Conservation (phyloP, 805 yeast species). For the Yarrowia deformans region DNA sequence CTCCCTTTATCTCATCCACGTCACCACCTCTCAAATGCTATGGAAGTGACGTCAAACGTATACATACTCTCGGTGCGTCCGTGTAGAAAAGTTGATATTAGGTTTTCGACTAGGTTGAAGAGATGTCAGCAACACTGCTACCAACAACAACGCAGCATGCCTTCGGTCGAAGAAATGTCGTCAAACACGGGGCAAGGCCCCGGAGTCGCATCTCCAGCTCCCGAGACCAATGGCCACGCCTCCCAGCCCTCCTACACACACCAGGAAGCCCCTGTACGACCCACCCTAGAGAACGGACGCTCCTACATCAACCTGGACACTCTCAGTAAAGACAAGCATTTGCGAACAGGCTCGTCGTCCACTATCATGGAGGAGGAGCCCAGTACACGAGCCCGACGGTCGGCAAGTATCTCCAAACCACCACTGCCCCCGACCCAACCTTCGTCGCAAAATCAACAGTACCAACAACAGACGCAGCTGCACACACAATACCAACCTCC, state of each 20-base stretch:
- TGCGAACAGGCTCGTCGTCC: conserved; percentile 15
- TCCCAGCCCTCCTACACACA: not conserved
- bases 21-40: not conserved
- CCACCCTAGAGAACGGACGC: conserved; percentile 34
- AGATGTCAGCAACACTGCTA: conserved; percentile 33
- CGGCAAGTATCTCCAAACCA: conserved; percentile 27
- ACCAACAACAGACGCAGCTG: conserved; percentile 9
- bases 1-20: not conserved
- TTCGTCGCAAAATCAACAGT: not conserved
- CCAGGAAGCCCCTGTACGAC: conserved; percentile 3
- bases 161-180: conserved; percentile 35
- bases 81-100: conserved; percentile 14
- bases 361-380: conserved; percentile 26
- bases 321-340: conserved; percentile 36
- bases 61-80: not conserved
- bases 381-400: conserved; percentile 24
- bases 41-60: not conserved
- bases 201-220: not conserved
- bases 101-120: conserved; percentile 30
- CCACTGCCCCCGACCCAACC: not conserved
- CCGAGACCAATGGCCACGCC: conserved; percentile 20
- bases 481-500: conserved; percentile 17
- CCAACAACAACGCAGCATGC: conserved; percentile 26
- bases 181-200: conserved; percentile 18
- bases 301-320: conserved; percentile 37